Evolutionary conservation across 805 yeast species (phyloP).

Genomic region (Metschnikowia shivogae): DNA sequence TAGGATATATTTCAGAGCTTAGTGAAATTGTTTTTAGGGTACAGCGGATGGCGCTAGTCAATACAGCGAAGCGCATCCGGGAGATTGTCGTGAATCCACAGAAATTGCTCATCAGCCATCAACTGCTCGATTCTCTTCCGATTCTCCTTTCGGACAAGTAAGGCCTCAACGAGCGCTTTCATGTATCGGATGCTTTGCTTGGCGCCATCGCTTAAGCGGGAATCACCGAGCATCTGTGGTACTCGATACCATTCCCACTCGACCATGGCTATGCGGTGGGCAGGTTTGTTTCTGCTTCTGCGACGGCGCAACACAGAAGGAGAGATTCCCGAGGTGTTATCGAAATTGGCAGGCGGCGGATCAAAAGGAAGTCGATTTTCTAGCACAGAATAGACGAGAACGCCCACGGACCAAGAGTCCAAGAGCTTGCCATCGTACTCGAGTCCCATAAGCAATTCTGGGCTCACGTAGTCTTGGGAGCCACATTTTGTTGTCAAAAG

Average conservation of each 20-base stretch:
- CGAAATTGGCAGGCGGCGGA: slow-evolving; percentile 53
- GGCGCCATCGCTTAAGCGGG: slow-evolving; percentile 6
- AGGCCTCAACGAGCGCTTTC: slow-evolving; percentile 27
- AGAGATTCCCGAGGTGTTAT: slow-evolving; percentile 32
- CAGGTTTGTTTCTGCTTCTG: slow-evolving; percentile 48
- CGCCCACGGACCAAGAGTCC: slow-evolving; percentile 96
- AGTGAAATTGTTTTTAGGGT: no score
- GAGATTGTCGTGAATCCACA: slow-evolving; percentile 24
- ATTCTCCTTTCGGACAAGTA: slow-evolving; percentile 37
- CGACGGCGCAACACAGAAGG: slow-evolving; percentile 43
- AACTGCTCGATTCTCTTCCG: slow-evolving; percentile 21
- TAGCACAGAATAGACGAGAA: slow-evolving; percentile 74
- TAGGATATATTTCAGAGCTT: no score
- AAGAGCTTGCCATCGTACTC: slow-evolving; percentile 88
- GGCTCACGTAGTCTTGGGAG: slow-evolving; percentile 93
- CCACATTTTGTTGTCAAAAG: slow-evolving; percentile 87
- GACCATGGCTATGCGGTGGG: slow-evolving; percentile 87
- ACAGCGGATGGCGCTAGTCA: neutral
- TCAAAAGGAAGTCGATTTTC: slow-evolving; percentile 93
- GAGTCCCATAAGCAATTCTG: slow-evolving; percentile 85
- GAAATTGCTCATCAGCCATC: slow-evolving; percentile 17
- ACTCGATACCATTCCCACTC: slow-evolving; percentile 83
- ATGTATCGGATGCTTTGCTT: slow-evolving; percentile 15
- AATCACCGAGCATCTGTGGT: slow-evolving; percentile 8
- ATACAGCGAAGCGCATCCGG: slow-evolving; percentile 12